Base-by-base conservation (phyloP, 177 flowering plant species). In the Vitis hybrid region DNA sequence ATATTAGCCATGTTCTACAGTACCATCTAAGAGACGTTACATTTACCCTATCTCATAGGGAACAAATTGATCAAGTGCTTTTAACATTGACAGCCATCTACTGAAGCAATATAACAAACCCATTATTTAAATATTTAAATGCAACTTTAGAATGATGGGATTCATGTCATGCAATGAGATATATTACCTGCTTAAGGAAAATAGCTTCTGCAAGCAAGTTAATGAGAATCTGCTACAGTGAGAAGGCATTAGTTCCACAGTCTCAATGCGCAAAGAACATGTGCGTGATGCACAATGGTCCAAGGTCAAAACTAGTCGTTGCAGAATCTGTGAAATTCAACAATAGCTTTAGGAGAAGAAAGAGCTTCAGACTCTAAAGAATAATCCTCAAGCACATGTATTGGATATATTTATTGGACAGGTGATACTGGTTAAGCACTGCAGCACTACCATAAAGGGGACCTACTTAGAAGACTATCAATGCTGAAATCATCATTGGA, bases 211-310 rank as follows among this genome's bases (percentile, higher is more conserved):
- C 72, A 96, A 86, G 80, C 98, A 96, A 70, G 88, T 77, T 88
- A 92, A 78, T 16, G 98, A 96, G 80, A 96, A 96, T 70, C 90
- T 89, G 85, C 95, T 80, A 72, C 96, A 96, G 69, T 96, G 96
- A 11, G 76, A 58, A 74, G 99, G 99, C 95, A 96, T 82, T 53
- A 89, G 93, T 72, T 85, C 93, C 51, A 94, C 97, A 21, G 92
- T 90, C 74, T 88, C 90, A 74, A 94, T 71, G n/a, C 97, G 99
- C 85, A 96, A 87, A 73, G 87, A 83, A 81, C 89, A 84, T 63
- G 97, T 93, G 22, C 99, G 90, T 61, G 99, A 96, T 74, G 98
- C 98, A 87, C 99, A 96, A 6, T 89, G 93, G 73, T 96, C 99
- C 72, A 96, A 76, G 59, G 97, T 89, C 56, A 85, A 82, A 75